Evolutionary conservation across 768 basidiomycete genomes (phyloP).

Genomic region (Clavaria fumosa): DNA sequence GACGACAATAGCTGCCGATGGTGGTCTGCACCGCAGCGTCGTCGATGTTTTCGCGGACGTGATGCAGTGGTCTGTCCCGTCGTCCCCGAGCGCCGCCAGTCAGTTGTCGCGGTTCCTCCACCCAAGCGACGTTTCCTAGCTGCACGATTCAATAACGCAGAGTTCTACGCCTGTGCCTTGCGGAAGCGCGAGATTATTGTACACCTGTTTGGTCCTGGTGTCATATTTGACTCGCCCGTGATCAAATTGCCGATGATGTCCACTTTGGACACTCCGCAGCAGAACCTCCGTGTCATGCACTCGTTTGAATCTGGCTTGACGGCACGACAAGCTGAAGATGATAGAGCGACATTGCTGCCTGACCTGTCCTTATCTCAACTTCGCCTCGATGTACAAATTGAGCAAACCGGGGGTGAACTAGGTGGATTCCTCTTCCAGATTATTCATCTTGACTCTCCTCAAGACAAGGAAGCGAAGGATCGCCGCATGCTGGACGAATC

Average conservation of each 20-base stretch:
- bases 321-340: conserved; percentile 37
- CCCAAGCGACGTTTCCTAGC: too few relatives aligned
- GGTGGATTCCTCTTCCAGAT: too few relatives aligned
- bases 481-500: too few relatives aligned
- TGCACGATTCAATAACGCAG: too few relatives aligned
- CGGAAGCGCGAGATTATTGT: conserved; percentile 21
- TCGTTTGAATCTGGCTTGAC: conserved; percentile 79
- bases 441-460: too few relatives aligned
- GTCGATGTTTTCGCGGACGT: conserved; percentile 49
- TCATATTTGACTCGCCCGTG: conserved; percentile 45
- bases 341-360: too few relatives aligned
- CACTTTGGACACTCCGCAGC: conserved; percentile 30
- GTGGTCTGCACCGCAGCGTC: conserved; percentile 14
- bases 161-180: conserved; percentile 14
- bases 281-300: conserved; percentile 74
- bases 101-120: conserved; percentile 22
- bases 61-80: conserved; percentile 37
- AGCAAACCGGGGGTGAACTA: too few relatives aligned
- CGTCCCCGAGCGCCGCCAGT: conserved; percentile 25
- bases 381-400: too few relatives aligned
- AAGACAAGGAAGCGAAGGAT: too few relatives aligned
- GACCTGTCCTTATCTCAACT: too few relatives aligned
- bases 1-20: too few relatives aligned
- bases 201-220: conserved; percentile 49
- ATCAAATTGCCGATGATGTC: too few relatives aligned